Evolutionary conservation across 257 asterid genomes (phyloP), one percentile per base, ranked within the genome.

Genomic region (Nicotiana noctiflora): DNA sequence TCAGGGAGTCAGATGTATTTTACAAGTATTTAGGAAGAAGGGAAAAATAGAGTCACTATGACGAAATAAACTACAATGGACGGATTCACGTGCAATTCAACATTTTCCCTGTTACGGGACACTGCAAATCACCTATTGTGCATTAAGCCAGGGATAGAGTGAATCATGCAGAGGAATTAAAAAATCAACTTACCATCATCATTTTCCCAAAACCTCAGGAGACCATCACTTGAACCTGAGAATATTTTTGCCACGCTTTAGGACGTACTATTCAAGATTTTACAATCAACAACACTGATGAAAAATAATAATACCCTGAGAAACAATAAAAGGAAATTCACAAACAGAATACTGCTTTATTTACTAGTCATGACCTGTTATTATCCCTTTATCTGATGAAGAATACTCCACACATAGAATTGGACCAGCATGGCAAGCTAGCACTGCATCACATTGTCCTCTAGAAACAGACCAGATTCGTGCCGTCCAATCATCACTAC

Each of bases 401-500:
- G 97, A 93, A 84, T 93, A 90, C 84, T 95, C 99, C 76, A 92
- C 99, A n/a, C 96, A 91, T 78, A 84, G 82, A 86, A 93, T 89
- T 82, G 99, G 97, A 84, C 98, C 99, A 66, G 93, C 97, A 81
- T 95, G 99, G 84, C 96, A 92, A 82, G 99, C 93, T 75, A 95
- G 90, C 88, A 95, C 99, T 81, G 97, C 98, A 56, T 91, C 97
- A 88, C 99, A 95, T 21, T 91, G 85, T 88, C 99, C 99, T 87
- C 88, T 94, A 56, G 97, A 92, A 76, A 90, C 90, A 78, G 99
- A 93, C 98, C 99, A 95, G 77, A 93, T 84, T 70, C 99, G 94
- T 79, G 98, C 97, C 56, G 99, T 95, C 99, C 99, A 95, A 84
- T 95, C 99, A 90, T 95, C 99, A 89, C 99, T 95, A 25, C 98